Base-by-base conservation (phyloP, 495 filamentous ascomycete species). In the Margaritispora aquatica region DNA sequence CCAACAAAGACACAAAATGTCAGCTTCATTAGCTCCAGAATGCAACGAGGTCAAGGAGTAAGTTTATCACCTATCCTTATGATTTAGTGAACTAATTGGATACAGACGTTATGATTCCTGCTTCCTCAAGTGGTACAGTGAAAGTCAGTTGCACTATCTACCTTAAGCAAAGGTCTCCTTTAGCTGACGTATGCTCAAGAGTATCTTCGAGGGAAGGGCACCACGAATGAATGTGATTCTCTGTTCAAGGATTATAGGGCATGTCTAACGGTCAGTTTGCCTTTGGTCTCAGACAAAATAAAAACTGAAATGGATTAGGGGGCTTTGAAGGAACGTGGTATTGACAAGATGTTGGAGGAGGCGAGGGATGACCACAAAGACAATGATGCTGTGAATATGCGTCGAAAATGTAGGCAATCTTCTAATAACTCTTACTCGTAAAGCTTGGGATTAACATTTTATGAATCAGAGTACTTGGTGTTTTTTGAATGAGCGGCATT, bases 91-190 rank as follows among this genome's bases (percentile, higher is more conserved):
- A n/a, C 53, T 72, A 23, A 64, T 51, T 23, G 19, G n/a, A 9
- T 46, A 9, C 58, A 90, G 88, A 63, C 88, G 84, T 68, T 96
- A 96, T 70, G 92, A 96, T 68, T 89, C 84, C 49, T 96, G 92
- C 72, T 96, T 96, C 65, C 73, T 96, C 44, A 95, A 93, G 70
- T 96, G 92, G 92, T 96, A 96, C 72, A 96, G 90, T 66, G 92
- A 96, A 71, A 96, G 92, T 93, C 77, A 52, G 86, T 71, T 19
- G 57, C 44, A 41, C 36, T 52, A 47, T 49, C 15, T 48, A 53
- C 38, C 19, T 34, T 26, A 26, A 26, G 10, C 38, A 29, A 54
- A 26, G 38, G 38, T 17, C 44, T 47, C 48, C 36, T 24, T n/a
- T n/a, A 51, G 26, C 48, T 68, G 26, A 67, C 61, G 65, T 21